Percentiles rank a stretch among this genome's conserved stretches.
These are phyloP conservation scores for Pythium aristosporum DNA, from an alignment of 352 stramenopile genomes.

Conservation along the genomic window DNA sequence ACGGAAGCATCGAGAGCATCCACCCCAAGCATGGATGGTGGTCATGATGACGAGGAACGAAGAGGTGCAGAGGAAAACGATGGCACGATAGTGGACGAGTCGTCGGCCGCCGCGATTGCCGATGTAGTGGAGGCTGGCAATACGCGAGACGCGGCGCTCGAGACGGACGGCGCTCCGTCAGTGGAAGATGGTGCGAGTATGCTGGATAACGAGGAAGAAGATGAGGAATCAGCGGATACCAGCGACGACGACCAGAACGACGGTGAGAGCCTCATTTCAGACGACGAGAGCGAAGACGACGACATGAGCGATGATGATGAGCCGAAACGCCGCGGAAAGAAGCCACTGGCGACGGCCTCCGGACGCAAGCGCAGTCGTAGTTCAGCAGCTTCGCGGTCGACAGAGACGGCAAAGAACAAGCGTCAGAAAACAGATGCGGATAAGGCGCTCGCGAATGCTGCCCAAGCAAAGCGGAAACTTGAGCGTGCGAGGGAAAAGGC, in stretches of 20 bases:
- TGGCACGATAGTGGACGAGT: background rate
- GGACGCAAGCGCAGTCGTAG: background rate
- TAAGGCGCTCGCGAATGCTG: slow-evolving; percentile 1
- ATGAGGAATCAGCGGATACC: slow-evolving; percentile 13
- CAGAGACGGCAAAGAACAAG: background rate
- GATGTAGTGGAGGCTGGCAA: background rate
- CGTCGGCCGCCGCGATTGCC: background rate
- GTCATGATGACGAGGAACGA: background rate
- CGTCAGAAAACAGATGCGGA: slow-evolving; percentile 1
- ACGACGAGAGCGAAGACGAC: slow-evolving; percentile 25
- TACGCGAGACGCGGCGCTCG: background rate
- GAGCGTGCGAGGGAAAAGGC: slow-evolving; percentile 28
- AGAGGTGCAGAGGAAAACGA: background rate
- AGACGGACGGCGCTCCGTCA: background rate
- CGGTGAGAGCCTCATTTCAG: slow-evolving; percentile 25
- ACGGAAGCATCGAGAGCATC: slow-evolving; percentile 10
- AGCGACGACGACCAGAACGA: slow-evolving; percentile 33
- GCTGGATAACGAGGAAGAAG: slow-evolving; percentile 27
- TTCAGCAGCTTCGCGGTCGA: background rate
- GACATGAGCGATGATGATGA: slow-evolving; percentile 45
- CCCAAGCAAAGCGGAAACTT: slow-evolving; percentile 14
- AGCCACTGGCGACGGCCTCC: background rate
- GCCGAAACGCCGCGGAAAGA: slow-evolving; percentile 18
- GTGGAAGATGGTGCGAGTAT: slow-evolving; percentile 13
- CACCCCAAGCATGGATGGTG: slow-evolving; percentile 7